phyloP scores from a whole-genome alignment of 1,284 basidiomycete species.

The Golubevia sp. region DNA sequence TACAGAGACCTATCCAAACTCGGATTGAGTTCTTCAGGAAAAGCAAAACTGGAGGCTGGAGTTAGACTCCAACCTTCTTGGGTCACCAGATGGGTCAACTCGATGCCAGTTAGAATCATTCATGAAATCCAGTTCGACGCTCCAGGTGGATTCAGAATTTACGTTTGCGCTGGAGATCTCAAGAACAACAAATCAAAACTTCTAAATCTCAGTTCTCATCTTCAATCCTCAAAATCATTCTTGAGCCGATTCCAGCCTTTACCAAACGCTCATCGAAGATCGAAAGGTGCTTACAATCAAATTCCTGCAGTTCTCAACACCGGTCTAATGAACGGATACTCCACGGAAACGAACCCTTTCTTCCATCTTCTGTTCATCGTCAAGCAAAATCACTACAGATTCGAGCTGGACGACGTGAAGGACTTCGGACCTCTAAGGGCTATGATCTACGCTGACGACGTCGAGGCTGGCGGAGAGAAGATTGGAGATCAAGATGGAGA shows the following conservation, averaged over 20 bases:
- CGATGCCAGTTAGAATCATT: slow-evolving; percentile 71
- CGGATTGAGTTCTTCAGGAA: slow-evolving; percentile 20
- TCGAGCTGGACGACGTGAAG: slow-evolving; percentile 51
- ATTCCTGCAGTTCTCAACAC: slow-evolving; percentile 34
- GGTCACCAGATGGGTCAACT: slow-evolving; percentile 73
- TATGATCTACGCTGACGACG: slow-evolving; percentile 65
- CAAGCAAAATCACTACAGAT: slow-evolving; percentile 40
- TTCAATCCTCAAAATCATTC: slow-evolving; percentile 33
- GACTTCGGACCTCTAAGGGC: slow-evolving; percentile 60
- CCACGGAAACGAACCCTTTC: slow-evolving; percentile 53
- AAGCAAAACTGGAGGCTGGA: slow-evolving; percentile 38
- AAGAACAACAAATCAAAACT: slow-evolving; percentile 31
- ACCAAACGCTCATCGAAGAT: slow-evolving; percentile 19
- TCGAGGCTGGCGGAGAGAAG: slow-evolving; percentile 63
- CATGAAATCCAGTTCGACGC: slow-evolving; percentile 72
- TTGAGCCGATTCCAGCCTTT: slow-evolving; percentile 38
- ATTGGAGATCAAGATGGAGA: slow-evolving; percentile 54
- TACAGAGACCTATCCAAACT: slow-evolving; percentile 32
- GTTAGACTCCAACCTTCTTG: slow-evolving; percentile 38
- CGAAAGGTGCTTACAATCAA: slow-evolving; percentile 28
- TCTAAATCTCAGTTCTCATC: slow-evolving; percentile 24
- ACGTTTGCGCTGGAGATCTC: slow-evolving; percentile 72
- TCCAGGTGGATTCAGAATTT: slow-evolving; percentile 70
- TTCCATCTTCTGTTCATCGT: slow-evolving; percentile 57
- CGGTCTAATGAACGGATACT: slow-evolving; percentile 36